phyloP scores from a whole-genome alignment of 495 filamentous ascomycete species.

The Cetradonia linearis region DNA sequence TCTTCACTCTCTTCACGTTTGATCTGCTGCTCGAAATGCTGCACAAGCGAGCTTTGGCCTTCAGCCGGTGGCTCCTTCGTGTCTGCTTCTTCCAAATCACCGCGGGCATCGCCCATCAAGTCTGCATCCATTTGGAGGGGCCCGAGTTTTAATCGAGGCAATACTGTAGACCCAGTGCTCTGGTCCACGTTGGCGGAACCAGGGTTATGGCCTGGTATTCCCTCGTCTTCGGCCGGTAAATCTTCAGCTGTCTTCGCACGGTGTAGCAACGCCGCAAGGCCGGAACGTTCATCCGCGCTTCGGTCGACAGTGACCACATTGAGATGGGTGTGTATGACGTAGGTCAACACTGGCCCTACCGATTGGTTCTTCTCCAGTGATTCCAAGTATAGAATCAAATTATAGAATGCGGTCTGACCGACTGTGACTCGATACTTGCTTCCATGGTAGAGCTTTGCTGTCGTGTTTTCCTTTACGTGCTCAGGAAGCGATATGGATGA shows the following conservation, averaged over 20 bases:
- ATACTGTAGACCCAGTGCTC: conserved; percentile 44
- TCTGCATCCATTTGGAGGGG: conserved; percentile 69
- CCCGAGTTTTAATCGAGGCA: conserved; percentile 60
- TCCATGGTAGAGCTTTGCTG: conserved; percentile 64
- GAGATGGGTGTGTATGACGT: conserved; percentile 63
- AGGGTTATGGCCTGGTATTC: conserved; percentile 82
- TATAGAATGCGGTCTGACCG: conserved; percentile 65
- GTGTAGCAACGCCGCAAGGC: conserved; percentile 72
- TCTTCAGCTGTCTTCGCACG: conserved; percentile 49
- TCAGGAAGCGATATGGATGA: conserved; percentile 59
- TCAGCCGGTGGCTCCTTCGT: conserved; percentile 52
- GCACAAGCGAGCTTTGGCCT: conserved; percentile 55
- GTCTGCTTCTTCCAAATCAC: conserved; percentile 74
- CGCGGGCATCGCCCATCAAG: conserved; percentile 67
- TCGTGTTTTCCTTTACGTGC: conserved; percentile 61
- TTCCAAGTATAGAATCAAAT: conserved; percentile 80
- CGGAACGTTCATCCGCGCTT: conserved; percentile 63
- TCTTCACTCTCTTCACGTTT: conserved; percentile 87
- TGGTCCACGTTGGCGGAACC: conserved; percentile 70
- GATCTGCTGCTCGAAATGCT: conserved; percentile 73
- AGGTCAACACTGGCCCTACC: conserved; percentile 61
- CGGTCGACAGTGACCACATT: conserved; percentile 65
- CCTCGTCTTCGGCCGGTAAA: conserved; percentile 73
- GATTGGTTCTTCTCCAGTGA: conserved; percentile 58
- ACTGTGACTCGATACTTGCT: conserved; percentile 84